Base-by-base conservation (phyloP, 768 basidiomycete species). In the Xerocomellus chrysenteron region DNA sequence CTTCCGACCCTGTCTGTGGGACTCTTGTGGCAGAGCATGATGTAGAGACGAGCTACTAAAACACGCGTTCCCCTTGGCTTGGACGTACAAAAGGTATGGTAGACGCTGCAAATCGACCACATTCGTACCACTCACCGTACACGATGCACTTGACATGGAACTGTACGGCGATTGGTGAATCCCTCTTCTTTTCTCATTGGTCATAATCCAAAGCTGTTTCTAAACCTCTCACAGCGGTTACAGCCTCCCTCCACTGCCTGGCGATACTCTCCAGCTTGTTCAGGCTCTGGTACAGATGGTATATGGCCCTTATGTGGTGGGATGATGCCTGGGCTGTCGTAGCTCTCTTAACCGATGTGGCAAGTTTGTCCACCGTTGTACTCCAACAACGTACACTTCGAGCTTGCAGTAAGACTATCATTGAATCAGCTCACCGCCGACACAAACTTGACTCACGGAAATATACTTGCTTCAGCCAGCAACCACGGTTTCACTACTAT, bases 221-320 rank as follows among this genome's bases (percentile, higher is more conserved):
- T 21, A 30, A 46, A 37, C 42, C 24, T 3, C 7, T 44, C 35
- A 26, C 14, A 62, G 61, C 54, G 7, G 37, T 55, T 37, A 36
- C 47, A 8, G 30, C 32, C 4, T 35, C 52, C 33, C 43, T 62
- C 26, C 53, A 59, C 24, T 19, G 52, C 9, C 14, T 50, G 39
- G 61, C 62, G 11, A 54, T 56, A 12, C 19, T 54, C 19, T 51
- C 35, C 9, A 64, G 61, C 14, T 16, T 54, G 21, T 64, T 64
- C 21, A 58, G 63, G 43, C 54, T 65, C 14, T 55, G 47, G 52
- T 58, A 64, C 40, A 48, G 63, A 51, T 59, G 52, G 55, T 36
- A 39, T 21, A 46, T 44, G 17, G 37, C 28, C 13, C 50, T 19
- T n/a, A 26, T 64, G 44, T 64, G 63, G 63, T 64, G 63, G 63